Base-by-base conservation (phyloP, 805 yeast genomes). In the Metschnikowia lunata region DNA sequence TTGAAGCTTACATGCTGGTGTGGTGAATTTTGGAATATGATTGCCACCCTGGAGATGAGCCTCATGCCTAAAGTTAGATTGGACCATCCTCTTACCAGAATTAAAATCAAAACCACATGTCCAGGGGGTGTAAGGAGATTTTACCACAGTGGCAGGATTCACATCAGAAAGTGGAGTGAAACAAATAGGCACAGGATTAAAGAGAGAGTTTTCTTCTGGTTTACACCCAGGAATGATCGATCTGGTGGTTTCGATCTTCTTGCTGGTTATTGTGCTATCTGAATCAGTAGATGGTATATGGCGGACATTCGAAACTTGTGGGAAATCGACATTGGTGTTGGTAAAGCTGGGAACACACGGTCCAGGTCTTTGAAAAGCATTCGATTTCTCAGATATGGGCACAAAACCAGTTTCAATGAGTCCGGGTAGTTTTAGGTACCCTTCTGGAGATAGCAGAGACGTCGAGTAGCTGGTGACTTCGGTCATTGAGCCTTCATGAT, bases 181-280 rank as follows among this genome's bases (percentile, higher is more conserved):
- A 18, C 23, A 18, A 18, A 18, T 5, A 18, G 23, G 23, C 23
- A 18, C 23, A 18, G 23, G 23, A 5, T 18, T 18, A 5, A 18
- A 18, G 5, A 5, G 5, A 18, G 5, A 18, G 23, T 3, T 5
- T 3, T 18, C 23, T 18, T 18, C 23, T 18, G 23, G 4, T 18
- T 18, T 18, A 5, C 5, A 18, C 23, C 23, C 23, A 5, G 23
- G 23, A 18, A 3, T 18, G 5, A 3, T 18, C 23, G 23, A 18
- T 18, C 3, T 18, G 5, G 23, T 3, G 23, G 23, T 18, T 3
- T 18, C 23, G 23, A 18, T 18, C 4, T 18, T 18, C 42, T 58
- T 60, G 47, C 62, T 66, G 36, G 72, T 66, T 36, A 66, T 66
- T 47, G 65, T 66, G 48, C 64, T 54, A 8, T 48, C 30, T 13